These are phyloP conservation scores for Lobulomyces angularis DNA, from an alignment of 192 early-diverging fungal species.

Conservation along the genomic window DNA sequence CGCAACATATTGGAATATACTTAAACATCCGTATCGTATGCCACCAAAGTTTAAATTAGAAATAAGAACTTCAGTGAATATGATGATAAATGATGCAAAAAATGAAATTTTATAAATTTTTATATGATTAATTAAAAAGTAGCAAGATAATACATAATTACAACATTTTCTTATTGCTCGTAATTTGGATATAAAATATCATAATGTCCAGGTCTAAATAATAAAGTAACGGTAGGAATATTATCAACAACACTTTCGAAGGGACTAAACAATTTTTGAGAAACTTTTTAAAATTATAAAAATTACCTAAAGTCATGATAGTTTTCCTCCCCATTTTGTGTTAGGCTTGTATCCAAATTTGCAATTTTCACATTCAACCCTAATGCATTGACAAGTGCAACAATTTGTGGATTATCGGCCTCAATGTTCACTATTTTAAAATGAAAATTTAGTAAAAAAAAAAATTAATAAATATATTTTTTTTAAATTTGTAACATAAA, in stretches of 20 bases:
- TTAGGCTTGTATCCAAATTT: constrained; percentile 43
- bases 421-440: constrained; percentile 37
- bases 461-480: too few relatives aligned
- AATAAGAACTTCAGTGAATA: too few relatives aligned
- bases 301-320: constrained; percentile 63
- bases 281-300: constrained; percentile 22
- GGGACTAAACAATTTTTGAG: constrained; percentile 4
- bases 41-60: too few relatives aligned
- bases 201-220: constrained; percentile 51
- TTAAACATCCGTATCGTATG: too few relatives aligned
- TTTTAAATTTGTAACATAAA: too few relatives aligned
- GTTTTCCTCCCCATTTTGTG: constrained; percentile 31
- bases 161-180: too few relatives aligned
- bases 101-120: too few relatives aligned
- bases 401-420: constrained; percentile 69
- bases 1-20: too few relatives aligned
- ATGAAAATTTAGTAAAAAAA: too few relatives aligned
- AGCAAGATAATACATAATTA: too few relatives aligned
- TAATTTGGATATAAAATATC: constrained; percentile 58
- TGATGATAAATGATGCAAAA: too few relatives aligned
- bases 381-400: constrained; percentile 55
- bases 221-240: constrained; percentile 30
- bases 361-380: constrained; percentile 53
- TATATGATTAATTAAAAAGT: too few relatives aligned
- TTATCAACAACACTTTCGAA: constrained; percentile 25